These are phyloP conservation scores for Protomyces gravidus DNA, from an alignment of 1,139 yeast species.

Conservation along the genomic window DNA sequence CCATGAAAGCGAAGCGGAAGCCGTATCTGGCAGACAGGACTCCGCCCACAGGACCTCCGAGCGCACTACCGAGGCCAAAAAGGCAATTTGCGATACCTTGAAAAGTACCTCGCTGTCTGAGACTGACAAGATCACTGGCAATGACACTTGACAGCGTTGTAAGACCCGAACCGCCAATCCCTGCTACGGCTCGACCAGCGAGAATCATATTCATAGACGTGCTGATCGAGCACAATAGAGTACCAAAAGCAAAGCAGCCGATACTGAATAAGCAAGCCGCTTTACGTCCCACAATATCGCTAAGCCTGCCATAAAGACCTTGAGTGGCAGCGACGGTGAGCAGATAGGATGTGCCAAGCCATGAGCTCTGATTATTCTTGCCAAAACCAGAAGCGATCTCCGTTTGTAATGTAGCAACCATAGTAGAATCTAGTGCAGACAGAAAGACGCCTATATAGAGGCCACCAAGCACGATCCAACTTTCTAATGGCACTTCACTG, in stretches of 20 bases:
- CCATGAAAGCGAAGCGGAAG: conserved; percentile 66
- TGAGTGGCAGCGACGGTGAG: conserved; percentile 34
- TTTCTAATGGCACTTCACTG: conserved; percentile 7
- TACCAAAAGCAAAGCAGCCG: conserved; percentile 47
- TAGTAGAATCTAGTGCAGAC: conserved; percentile 36
- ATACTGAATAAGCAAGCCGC: conserved; percentile 46
- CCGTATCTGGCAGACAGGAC: conserved; percentile 64
- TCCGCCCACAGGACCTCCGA: conserved; percentile 60
- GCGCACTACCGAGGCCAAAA: conserved; percentile 51
- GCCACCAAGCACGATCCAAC: conserved; percentile 23
- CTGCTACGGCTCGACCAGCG: conserved; percentile 50
- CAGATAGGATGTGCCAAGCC: conserved; percentile 34
- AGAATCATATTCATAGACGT: conserved; percentile 45
- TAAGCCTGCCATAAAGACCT: conserved; percentile 50
- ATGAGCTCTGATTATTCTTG: conserved; percentile 30
- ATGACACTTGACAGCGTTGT: conserved; percentile 48
- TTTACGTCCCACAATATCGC: conserved; percentile 54
- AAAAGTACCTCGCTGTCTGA: conserved; percentile 49
- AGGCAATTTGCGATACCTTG: conserved; percentile 42
- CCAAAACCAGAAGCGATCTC: conserved; percentile 32
- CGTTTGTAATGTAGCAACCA: conserved; percentile 32
- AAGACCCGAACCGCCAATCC: conserved; percentile 54
- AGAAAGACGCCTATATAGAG: conserved; percentile 22
- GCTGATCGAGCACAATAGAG: conserved; percentile 46
- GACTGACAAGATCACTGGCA: conserved; percentile 50